phyloP scores from a whole-genome alignment of 148 eudicot genomes.

The Fagopyrum tataricum region DNA sequence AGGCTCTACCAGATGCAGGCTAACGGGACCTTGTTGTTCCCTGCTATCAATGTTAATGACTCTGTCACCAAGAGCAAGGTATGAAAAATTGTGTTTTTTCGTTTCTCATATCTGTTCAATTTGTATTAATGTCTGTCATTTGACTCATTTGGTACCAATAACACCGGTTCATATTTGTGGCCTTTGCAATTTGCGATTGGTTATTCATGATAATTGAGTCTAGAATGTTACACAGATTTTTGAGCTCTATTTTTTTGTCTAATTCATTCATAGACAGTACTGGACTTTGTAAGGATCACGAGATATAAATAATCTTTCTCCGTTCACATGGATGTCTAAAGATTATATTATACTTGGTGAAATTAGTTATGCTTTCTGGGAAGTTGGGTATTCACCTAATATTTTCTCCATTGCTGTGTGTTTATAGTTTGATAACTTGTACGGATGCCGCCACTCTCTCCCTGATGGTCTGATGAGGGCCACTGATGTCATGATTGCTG shows the following conservation, averaged over 20 bases:
- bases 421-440: slow-evolving; percentile 93
- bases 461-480: slow-evolving; percentile 99
- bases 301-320: not conserved
- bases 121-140: not conserved
- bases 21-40: slow-evolving; percentile 73
- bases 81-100: slow-evolving; percentile 5
- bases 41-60: slow-evolving; percentile 96
- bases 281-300: not conserved
- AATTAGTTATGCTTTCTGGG: not conserved
- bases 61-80: slow-evolving; percentile 99
- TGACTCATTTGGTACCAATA: not conserved
- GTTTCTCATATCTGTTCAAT: not conserved
- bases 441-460: slow-evolving; percentile 97
- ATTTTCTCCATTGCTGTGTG: not conserved
- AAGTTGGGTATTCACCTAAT: not conserved
- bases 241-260: not conserved
- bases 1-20: slow-evolving; percentile 95
- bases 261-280: not conserved
- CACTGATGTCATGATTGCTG: slow-evolving; percentile 98
- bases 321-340: not conserved
- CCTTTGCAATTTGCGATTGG: not conserved
- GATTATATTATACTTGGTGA: not conserved
- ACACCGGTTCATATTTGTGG: not conserved
- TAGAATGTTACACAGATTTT: not conserved
- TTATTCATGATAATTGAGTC: not conserved